A percentile compares a stretch with the other conserved stretches of the same genome.
These are phyloP conservation scores for Xylaria hypoxylon DNA, from an alignment of 2,329 filamentous ascomycete genomes.

Conservation along the genomic window DNA sequence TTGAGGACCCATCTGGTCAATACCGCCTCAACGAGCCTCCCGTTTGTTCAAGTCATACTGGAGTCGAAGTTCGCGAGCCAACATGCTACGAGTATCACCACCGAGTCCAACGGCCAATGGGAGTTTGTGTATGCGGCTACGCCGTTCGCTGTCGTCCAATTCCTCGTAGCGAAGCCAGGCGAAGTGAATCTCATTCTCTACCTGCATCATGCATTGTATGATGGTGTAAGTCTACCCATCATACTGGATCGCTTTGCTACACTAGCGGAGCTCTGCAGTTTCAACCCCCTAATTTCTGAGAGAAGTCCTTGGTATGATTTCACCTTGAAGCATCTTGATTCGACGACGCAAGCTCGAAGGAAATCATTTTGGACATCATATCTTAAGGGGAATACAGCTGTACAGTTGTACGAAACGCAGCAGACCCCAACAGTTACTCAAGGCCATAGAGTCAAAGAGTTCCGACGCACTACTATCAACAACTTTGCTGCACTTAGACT, in stretches of 20 bases:
- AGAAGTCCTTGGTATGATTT: conserved; percentile 46
- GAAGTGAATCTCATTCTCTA: conserved; percentile 61
- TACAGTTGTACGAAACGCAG: background rate
- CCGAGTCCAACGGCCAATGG: conserved; percentile 41
- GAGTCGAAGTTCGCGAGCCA: conserved; percentile 52
- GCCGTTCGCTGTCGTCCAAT: conserved; percentile 46
- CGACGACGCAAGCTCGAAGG: conserved; percentile 36
- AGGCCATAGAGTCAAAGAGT: conserved; percentile 32
- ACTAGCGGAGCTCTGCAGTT: conserved; percentile 39
- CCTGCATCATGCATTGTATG: conserved; percentile 90
- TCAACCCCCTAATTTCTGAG: background rate
- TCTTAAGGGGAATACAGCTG: conserved; percentile 48
- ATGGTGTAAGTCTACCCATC: conserved; percentile 79
- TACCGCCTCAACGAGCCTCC: conserved; percentile 58
- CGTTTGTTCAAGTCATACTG: conserved; percentile 74
- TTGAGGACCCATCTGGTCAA: conserved; percentile 75
- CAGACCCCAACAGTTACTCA: background rate
- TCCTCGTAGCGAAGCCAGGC: conserved; percentile 33
- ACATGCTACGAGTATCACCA: conserved; percentile 33
- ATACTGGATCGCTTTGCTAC: conserved; percentile 62
- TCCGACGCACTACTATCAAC: conserved; percentile 39
- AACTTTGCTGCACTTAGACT: conserved; percentile 38
- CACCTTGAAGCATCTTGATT: conserved; percentile 40
- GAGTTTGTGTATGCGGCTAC: conserved; percentile 40
- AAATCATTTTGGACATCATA: conserved; percentile 61